phyloP scores from a whole-genome alignment of 805 yeast genomes.

The Saccharomyces paradoxus region DNA sequence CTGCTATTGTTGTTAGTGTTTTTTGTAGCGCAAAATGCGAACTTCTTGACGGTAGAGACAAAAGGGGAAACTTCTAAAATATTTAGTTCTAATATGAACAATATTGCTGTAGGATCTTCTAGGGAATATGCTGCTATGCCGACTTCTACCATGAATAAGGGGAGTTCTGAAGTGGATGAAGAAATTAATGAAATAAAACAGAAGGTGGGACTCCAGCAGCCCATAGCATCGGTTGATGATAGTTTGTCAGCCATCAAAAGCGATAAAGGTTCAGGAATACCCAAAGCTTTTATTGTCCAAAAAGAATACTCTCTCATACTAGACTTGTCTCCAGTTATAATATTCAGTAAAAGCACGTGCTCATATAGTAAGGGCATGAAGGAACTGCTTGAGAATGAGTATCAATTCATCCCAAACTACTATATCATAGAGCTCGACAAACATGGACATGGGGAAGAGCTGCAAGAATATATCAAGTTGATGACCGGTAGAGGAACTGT shows the following conservation, averaged over 20 bases:
- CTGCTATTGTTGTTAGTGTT: slow-evolving; percentile 20
- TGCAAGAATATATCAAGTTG: slow-evolving; percentile 64
- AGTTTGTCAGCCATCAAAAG: neutral
- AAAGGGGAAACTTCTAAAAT: neutral
- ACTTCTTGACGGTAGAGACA: neutral
- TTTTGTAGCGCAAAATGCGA: slow-evolving; percentile 23
- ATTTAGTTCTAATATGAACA: neutral
- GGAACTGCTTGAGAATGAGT: slow-evolving; percentile 46
- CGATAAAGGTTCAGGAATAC: neutral
- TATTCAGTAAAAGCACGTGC: slow-evolving; percentile 51
- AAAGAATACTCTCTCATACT: slow-evolving; percentile 51
- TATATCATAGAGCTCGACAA: slow-evolving; percentile 72
- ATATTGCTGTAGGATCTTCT: neutral
- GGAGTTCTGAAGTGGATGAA: neutral
- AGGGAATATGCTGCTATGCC: neutral
- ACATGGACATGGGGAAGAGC: slow-evolving; percentile 64
- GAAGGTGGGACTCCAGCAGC: neutral
- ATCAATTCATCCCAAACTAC: slow-evolving; percentile 65
- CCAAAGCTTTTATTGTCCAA: slow-evolving; percentile 38
- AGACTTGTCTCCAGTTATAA: slow-evolving; percentile 56
- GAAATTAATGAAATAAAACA: neutral
- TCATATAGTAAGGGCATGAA: slow-evolving; percentile 73
- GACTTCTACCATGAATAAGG: neutral
- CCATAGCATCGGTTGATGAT: neutral
- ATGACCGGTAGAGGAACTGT: slow-evolving; percentile 78